Percentiles rank a stretch among this genome's conserved stretches.
Evolutionary conservation across 2,329 filamentous ascomycete species (phyloP).

Genomic region (Epichloe coenophiala): DNA sequence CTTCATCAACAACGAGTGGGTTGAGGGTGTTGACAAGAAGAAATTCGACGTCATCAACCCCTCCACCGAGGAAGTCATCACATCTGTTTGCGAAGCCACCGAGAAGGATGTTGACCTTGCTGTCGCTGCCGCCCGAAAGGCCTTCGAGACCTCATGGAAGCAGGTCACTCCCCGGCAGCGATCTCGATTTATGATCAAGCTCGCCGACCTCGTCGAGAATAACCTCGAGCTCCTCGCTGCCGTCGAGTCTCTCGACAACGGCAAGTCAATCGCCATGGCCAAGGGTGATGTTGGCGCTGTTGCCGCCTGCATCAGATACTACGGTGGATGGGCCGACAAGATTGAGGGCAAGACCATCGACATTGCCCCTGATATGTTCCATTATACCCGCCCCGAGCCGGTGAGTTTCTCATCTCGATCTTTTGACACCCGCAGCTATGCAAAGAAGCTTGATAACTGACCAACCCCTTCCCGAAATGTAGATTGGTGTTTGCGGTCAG

Average conservation of each 20-base stretch:
- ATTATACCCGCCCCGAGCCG: conserved; percentile 69
- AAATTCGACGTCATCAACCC: conserved; percentile 91
- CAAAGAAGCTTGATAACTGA: not conserved
- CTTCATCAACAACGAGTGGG: conserved; percentile 90
- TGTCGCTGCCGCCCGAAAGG: conserved; percentile 72
- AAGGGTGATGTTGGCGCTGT: conserved; percentile 60
- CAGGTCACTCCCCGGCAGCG: conserved; percentile 57
- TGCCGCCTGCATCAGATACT: conserved; percentile 58
- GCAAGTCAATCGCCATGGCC: conserved; percentile 66
- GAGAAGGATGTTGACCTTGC: conserved; percentile 78
- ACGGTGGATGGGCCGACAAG: conserved; percentile 83
- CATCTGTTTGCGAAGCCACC: conserved; percentile 68
- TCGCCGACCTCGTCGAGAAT: conserved; percentile 70
- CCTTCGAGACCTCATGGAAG: conserved; percentile 63
- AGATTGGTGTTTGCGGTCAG: conserved; percentile 66
- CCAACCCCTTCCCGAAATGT: not conserved
- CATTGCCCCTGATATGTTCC: conserved; percentile 63
- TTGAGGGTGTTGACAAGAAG: conserved; percentile 67
- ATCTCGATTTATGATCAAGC: conserved; percentile 55
- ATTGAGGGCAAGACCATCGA: conserved; percentile 78
- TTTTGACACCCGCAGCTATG: not conserved
- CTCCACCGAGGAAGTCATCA: conserved; percentile 70
- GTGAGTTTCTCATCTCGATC: conserved; percentile 22
- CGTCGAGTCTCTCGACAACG: conserved; percentile 80
- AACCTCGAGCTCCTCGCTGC: conserved; percentile 64